These are phyloP conservation scores for Melaleuca alternifolia DNA, from an alignment of 345 rosid genomes.

Conservation along the genomic window DNA sequence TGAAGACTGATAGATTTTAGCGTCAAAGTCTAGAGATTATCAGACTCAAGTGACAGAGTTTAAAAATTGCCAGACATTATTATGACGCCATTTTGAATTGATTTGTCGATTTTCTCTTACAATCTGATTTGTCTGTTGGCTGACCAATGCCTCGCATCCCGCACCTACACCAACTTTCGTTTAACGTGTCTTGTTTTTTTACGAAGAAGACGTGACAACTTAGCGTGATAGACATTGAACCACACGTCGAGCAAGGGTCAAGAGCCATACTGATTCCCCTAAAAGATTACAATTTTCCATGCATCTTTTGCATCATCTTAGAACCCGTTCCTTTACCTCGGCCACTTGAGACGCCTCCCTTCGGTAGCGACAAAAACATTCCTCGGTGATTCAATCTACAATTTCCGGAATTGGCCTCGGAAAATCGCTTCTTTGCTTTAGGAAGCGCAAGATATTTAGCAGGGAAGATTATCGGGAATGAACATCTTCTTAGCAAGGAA, in stretches of 20 bases:
- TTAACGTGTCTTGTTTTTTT: background rate
- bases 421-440: background rate
- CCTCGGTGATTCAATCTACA: background rate
- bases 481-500: constrained; percentile 16
- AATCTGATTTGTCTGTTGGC: background rate
- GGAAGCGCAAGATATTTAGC: background rate
- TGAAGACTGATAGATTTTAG: too few species aligned
- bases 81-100: too few species aligned
- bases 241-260: background rate
- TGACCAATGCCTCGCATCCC: too few species aligned
- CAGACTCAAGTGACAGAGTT: too few species aligned
- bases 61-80: too few species aligned
- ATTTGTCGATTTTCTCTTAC: too few species aligned
- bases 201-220: background rate
- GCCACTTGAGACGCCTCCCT: too few species aligned
- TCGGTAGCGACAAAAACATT: background rate
- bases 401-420: background rate
- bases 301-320: too few species aligned
- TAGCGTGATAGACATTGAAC: background rate
- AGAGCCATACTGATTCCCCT: background rate
- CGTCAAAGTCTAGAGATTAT: too few species aligned
- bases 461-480: background rate
- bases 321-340: too few species aligned
- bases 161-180: too few species aligned
- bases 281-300: background rate